Percentiles rank a stretch among this genome's conserved stretches.
Conservation (phyloP, 2,329 filamentous ascomycete genomes). For the Aschersonia sp. region DNA sequence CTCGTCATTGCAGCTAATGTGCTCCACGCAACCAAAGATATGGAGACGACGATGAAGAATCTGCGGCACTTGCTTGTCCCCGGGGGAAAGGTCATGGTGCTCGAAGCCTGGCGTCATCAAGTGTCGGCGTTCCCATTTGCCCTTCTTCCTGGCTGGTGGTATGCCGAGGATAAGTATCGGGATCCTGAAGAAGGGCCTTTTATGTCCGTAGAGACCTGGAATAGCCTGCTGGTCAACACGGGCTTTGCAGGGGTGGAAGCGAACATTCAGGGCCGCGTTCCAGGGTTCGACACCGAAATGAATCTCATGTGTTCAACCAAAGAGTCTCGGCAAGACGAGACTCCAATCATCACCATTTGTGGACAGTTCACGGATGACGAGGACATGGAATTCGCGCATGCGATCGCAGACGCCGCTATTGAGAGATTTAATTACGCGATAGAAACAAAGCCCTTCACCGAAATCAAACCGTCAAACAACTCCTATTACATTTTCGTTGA, state of each 20-base stretch:
- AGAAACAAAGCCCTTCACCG: not conserved
- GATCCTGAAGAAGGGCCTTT: constrained; percentile 1
- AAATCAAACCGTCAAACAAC: not conserved
- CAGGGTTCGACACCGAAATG: not conserved
- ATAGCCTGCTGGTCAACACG: constrained; percentile 1
- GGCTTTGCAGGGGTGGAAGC: constrained; percentile 5
- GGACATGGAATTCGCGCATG: constrained; percentile 1
- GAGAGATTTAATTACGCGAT: not conserved
- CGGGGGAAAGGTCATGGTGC: constrained; percentile 4
- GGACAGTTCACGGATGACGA: constrained; percentile 1
- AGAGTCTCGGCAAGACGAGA: not conserved
- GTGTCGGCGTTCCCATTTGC: constrained; percentile 1
- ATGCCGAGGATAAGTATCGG: constrained; percentile 3
- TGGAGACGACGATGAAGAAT: constrained; percentile 10
- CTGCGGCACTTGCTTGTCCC: constrained; percentile 5
- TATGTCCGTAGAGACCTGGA: constrained; percentile 1
- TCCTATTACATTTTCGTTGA: constrained; percentile 3
- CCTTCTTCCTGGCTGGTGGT: constrained; percentile 5
- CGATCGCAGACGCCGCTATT: not conserved
- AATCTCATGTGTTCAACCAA: constrained; percentile 2
- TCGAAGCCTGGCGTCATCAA: constrained; percentile 3
- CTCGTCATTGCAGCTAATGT: constrained; percentile 22
- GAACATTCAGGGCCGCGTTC: not conserved
- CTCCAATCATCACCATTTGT: constrained; percentile 1
- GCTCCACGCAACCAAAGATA: constrained; percentile 20